Evolutionary conservation across 441 rosid genomes (phyloP).

Genomic region (Flueggea neowawraea): DNA sequence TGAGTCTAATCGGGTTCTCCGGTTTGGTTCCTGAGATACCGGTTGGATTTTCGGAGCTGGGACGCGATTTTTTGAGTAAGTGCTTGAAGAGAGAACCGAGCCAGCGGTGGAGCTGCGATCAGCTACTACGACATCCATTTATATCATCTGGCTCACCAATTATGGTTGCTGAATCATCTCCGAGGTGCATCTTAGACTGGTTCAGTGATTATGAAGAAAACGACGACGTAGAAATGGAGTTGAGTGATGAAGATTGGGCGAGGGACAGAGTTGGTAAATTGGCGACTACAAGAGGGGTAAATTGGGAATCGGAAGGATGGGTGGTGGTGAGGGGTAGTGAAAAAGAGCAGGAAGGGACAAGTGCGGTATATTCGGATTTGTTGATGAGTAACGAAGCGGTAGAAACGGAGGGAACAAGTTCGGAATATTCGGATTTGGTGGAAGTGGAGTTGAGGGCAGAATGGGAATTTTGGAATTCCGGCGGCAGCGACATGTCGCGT

Average conservation of each 20-base stretch:
- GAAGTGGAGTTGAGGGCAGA: too few species aligned
- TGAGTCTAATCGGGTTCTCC: conserved; percentile 52
- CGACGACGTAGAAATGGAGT: conserved; percentile 11
- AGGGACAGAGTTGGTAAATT: conserved; percentile 42
- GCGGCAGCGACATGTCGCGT: too few species aligned
- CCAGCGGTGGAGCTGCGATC: conserved; percentile 72
- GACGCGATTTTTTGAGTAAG: conserved; percentile 55
- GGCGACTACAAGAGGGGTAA: conserved; percentile 24
- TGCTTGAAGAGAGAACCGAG: conserved; percentile 47
- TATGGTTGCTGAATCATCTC: conserved; percentile 34
- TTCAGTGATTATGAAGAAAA: conserved; percentile 35
- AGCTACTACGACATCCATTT: conserved; percentile 65
- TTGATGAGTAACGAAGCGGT: too few species aligned
- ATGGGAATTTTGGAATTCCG: too few species aligned
- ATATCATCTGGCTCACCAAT: conserved; percentile 21
- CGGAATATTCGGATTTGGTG: too few species aligned
- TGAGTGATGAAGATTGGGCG: conserved; percentile 10
- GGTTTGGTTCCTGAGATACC: conserved; percentile 42
- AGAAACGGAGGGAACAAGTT: too few species aligned
- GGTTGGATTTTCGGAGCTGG: conserved; percentile 34
- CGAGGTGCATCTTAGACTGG: conserved; percentile 72
- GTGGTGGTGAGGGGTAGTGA: conserved; percentile 34
- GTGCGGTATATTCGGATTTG: too few species aligned
- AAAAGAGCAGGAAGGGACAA: too few species aligned
- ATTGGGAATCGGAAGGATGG: conserved; percentile 74